Conservation (phyloP, 2,329 filamentous ascomycete genomes). For the Aureobasidium sp. region DNA sequence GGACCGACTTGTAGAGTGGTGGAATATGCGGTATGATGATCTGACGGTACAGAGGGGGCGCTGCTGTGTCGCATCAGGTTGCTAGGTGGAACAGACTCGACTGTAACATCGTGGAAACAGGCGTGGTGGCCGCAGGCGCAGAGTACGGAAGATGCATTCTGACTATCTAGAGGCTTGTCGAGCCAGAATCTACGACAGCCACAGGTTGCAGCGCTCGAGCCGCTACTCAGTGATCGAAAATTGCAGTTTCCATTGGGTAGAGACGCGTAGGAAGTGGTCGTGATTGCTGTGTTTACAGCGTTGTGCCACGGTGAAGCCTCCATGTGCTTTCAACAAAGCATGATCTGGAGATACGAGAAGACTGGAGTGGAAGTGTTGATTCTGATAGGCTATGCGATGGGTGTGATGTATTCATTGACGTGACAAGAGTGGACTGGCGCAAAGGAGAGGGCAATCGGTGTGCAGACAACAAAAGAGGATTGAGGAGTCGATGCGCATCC, state of each 20-base stretch:
- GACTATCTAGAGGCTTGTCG: conserved; percentile 21
- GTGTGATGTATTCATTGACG: conserved; percentile 1
- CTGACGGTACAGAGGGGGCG: background rate
- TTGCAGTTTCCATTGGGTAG: conserved; percentile 49
- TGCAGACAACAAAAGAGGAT: conserved; percentile 5
- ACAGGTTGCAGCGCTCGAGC: conserved; percentile 39
- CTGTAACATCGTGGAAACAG: conserved; percentile 41
- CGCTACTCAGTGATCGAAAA: conserved; percentile 41
- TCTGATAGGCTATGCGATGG: background rate
- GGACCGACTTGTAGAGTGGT: conserved; percentile 2
- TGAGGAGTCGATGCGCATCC: conserved; percentile 1
- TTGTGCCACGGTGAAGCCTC: conserved; percentile 11
- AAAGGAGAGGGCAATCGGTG: background rate
- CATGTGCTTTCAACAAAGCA: conserved; percentile 13
- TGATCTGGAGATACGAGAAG: background rate
- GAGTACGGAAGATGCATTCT: background rate
- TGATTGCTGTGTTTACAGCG: conserved; percentile 13
- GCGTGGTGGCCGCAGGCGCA: conserved; percentile 52
- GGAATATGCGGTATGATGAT: background rate
- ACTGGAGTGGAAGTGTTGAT: background rate
- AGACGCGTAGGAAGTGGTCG: conserved; percentile 20
- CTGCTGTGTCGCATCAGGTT: conserved; percentile 8
- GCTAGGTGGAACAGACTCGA: background rate
- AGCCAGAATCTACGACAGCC: conserved; percentile 50
- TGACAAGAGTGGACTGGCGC: background rate